These are phyloP conservation scores for Macadamia integrifolia DNA, from an alignment of 164 flowering plant species.

Conservation along the genomic window DNA sequence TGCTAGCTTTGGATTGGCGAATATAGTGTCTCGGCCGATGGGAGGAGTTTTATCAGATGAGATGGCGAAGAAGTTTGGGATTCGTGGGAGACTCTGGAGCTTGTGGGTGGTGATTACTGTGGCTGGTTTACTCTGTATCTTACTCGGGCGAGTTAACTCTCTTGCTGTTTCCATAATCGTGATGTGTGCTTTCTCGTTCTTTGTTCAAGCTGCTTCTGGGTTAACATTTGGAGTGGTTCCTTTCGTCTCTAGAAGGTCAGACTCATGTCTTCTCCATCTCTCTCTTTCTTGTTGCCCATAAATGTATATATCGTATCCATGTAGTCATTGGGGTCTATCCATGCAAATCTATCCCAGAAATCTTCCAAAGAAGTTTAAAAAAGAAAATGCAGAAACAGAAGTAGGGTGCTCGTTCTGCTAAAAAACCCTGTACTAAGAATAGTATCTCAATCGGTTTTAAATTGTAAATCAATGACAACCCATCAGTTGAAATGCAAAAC, in stretches of 20 bases:
- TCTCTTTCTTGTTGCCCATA: too few relatives aligned
- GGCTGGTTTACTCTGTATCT: slow-evolving; percentile 47
- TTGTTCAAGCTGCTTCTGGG: slow-evolving; percentile 65
- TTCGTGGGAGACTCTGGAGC: slow-evolving; percentile 63
- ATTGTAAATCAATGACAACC: too few relatives aligned
- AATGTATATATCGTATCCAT: too few relatives aligned
- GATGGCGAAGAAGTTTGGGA: slow-evolving; percentile 48
- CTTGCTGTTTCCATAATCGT: slow-evolving; percentile 39
- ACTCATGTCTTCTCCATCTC: neutral
- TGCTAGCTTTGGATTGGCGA: slow-evolving; percentile 50
- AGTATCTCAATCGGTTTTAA: too few relatives aligned
- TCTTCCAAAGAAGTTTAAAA: too few relatives aligned
- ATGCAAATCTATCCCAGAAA: too few relatives aligned
- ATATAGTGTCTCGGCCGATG: slow-evolving; percentile 42
- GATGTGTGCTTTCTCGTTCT: slow-evolving; percentile 51
- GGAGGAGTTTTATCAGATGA: slow-evolving; percentile 53
- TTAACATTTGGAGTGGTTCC: slow-evolving; percentile 65
- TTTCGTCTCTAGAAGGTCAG: slow-evolving; percentile 59
- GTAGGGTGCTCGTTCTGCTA: too few relatives aligned
- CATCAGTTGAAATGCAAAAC: too few relatives aligned
- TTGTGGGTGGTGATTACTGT: slow-evolving; percentile 50
- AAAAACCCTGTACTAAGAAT: too few relatives aligned
- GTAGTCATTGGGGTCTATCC: too few relatives aligned
- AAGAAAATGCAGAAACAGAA: too few relatives aligned
- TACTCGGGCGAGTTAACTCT: slow-evolving; percentile 45